Base-by-base conservation (phyloP, 495 filamentous ascomycete species). In the Xylaria sp. region DNA sequence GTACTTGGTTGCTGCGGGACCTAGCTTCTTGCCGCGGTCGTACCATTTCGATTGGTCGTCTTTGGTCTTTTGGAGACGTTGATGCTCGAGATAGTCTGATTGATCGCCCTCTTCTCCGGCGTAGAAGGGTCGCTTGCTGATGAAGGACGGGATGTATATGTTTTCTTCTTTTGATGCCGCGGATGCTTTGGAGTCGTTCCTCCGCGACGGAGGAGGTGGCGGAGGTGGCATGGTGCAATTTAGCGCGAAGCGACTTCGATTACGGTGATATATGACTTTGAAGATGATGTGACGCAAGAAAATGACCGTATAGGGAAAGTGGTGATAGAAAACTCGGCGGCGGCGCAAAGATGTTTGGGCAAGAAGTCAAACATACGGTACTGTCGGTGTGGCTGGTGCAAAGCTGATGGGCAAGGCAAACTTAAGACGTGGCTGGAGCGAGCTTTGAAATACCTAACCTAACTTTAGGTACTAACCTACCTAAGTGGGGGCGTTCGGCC, bases 91-190 rank as follows among this genome's bases (percentile, higher is more conserved):
- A 76, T 98, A 98, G 74, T 99, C 96, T 71, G 87, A 89, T 67
- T 91, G 85, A 63, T 92, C 89, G 55, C 86, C 84, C 58, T 94
- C 91, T 71, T 97, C 92, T 79, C 91, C 90, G 77, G 96, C 88
- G 84, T 98, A 99, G 83, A 99, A 99, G 24, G 96, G 96, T 72
- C 97, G 96, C 80, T 97, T 97, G 74, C 94, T 93, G 86, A 99
- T 99, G 87, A 97, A 99, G 62, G 93, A 88, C 12, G 96, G 96
- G 80, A 99, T 99, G 86, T 99, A 99, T 83, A 98, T 95, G 88
- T 99, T 99, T 80, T 91, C 91, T 81, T 93, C 91, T 76, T 94
- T 94, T 68, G 84, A 87, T 61, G 88, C 85, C 26, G 86, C 84
- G 58, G 84, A 87, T 11, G 86, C 82, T 43, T 79, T 82, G 40